Percentiles rank a stretch among this genome's conserved stretches.
These are phyloP conservation scores for Beta vulgaris DNA, from an alignment of 148 eudicot genomes.

Conservation along the genomic window DNA sequence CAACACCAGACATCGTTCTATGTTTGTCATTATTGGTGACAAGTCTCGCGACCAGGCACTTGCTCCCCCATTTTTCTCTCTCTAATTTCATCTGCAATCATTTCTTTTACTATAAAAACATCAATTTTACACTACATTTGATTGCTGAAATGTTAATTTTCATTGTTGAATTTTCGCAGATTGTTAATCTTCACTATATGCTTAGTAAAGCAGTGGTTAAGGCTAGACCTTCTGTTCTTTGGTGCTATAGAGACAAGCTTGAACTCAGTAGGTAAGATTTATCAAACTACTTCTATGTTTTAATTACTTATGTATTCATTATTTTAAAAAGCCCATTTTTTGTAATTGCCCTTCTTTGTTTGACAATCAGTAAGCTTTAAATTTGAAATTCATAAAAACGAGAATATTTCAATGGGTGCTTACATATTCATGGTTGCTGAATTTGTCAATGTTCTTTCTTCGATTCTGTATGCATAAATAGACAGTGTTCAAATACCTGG, in stretches of 20 bases:
- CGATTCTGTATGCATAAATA: too few species aligned
- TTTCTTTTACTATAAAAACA: not conserved
- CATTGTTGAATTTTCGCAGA: constrained; percentile 37
- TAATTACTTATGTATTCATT: too few species aligned
- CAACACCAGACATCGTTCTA: constrained; percentile 76
- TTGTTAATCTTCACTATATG: constrained; percentile 82
- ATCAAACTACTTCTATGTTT: not conserved
- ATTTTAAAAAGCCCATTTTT: too few species aligned
- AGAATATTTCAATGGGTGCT: too few species aligned
- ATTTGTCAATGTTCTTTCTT: too few species aligned
- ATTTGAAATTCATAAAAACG: too few species aligned
- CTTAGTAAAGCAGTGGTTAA: constrained; percentile 62
- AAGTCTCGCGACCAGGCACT: constrained; percentile 76
- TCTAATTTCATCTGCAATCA: not conserved
- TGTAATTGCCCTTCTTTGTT: not conserved
- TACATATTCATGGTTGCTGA: too few species aligned
- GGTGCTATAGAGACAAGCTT: constrained; percentile 90
- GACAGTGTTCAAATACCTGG: too few species aligned
- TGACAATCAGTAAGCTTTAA: not conserved
- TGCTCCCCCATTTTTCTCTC: not conserved
- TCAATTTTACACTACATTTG: not conserved
- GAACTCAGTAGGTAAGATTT: constrained; percentile 69
- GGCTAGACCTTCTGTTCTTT: constrained; percentile 69
- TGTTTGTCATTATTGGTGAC: constrained; percentile 82
- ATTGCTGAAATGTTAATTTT: not conserved